These are phyloP conservation scores for Apophysomyces variabilis DNA, from an alignment of 371 early-diverging fungal species.

Conservation along the genomic window DNA sequence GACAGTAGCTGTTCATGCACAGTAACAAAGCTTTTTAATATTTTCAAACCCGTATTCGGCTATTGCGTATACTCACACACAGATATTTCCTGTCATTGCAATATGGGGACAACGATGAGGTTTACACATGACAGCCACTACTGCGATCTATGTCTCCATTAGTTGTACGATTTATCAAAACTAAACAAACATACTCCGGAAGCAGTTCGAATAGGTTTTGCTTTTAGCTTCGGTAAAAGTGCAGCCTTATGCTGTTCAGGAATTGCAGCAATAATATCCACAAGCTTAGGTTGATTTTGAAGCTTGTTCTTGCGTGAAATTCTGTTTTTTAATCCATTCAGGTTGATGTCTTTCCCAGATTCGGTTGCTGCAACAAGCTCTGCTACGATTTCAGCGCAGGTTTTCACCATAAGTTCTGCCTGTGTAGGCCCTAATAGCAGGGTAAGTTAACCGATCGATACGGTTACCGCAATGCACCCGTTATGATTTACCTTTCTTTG, in stretches of 20 bases:
- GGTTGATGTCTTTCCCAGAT: conserved; percentile 80
- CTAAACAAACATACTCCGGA: conserved; percentile 79
- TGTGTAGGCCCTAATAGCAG: conserved; percentile 19
- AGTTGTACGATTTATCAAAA: background rate
- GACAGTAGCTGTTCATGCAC: conserved; percentile 82
- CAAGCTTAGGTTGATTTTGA: conserved; percentile 90
- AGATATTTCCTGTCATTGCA: conserved; percentile 99
- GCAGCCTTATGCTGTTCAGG: conserved; percentile 91
- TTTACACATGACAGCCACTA: conserved; percentile 99
- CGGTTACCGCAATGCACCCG: background rate
- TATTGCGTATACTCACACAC: conserved; percentile 73
- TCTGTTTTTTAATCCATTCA: conserved; percentile 84
- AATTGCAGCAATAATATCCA: conserved; percentile 99
- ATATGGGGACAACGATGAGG: conserved; percentile 99
- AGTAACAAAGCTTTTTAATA: background rate
- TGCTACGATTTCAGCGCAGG: conserved; percentile 89
- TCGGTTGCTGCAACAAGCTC: conserved; percentile 81
- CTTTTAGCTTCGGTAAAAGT: conserved; percentile 77
- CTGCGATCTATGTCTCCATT: conserved; percentile 80
- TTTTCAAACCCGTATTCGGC: background rate
- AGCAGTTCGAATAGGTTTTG: conserved; percentile 95
- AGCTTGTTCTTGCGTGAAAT: conserved; percentile 82
- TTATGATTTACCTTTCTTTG: conserved; percentile 3
- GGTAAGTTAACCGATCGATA: background rate
- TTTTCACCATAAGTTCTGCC: conserved; percentile 83